Base-by-base conservation (phyloP, 2,329 filamentous ascomycete genomes). In the Macrophomina phaseolina region DNA sequence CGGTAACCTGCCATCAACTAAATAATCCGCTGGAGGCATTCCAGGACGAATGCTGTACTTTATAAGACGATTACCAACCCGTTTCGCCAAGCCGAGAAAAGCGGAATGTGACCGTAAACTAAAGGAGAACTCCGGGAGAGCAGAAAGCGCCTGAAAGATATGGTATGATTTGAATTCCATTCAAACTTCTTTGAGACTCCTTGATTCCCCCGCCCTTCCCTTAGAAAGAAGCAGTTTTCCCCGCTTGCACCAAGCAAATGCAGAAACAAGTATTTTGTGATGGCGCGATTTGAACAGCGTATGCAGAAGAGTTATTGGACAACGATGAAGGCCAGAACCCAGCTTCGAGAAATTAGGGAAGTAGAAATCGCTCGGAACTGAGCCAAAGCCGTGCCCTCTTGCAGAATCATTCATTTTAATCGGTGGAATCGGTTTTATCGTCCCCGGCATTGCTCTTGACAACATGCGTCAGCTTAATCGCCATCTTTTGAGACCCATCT, bases 401-500 rank as follows among this genome's bases (percentile, higher is more conserved):
- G 28, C 8, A 6, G 16, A 34, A 34, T 14, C 5, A 14, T 14
- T 11, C 30, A 9, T 14, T 12, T 28, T 48, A 64, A 30, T 64
- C 61, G 6, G 32, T 48, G 28, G 61, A 52, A 32, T 45, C 49
- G 18, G 34, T 48, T 40, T 64, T 64, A 11, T 28, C 48, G 36
- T 64, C 48, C 11, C 60, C 73, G 28, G 42, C 42, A 49, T 73
- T 72, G 38, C 75, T 78, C 69, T 80, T 80, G 18, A 80, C 70
- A n/a, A 77, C 77, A 34, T 55, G 52, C 16, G 52, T 34, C 28
- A 80, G 73, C 2, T 75, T 75, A 14, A 81, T 74, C 7, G 77
- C 74, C 63, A 81, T 80, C 71, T 80, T 80, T 70, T 80, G 74
- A 6, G 69, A 71, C 4, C 73, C 71, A 56, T 83, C 82, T 69